Base-by-base conservation (phyloP, 2,329 filamentous ascomycete genomes). In the Sporothrix brasiliensis region DNA sequence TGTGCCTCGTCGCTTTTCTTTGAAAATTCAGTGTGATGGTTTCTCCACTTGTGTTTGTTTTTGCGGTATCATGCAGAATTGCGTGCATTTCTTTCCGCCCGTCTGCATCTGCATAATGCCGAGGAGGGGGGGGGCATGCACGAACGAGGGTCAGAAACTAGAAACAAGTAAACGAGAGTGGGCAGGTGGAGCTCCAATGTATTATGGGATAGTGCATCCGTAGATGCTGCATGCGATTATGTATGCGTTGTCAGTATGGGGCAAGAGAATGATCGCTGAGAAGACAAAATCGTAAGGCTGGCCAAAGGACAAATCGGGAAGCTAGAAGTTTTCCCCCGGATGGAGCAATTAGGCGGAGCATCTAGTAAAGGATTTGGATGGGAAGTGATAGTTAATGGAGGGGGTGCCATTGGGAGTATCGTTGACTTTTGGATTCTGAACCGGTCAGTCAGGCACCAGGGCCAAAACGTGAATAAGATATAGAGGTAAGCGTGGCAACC, bases 241-340 rank as follows among this genome's bases (percentile, higher is more conserved):
- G 60, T 63, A 49, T 63, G 60, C 41, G 60, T 63, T 63, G 60
- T 63, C 60, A 63, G 49, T n/a, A 24, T 24, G 34, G 56, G 56
- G 34, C 34, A 24, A 24, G 50, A 19, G 19, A 24, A 6, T 34
- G 34, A 34, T 34, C 7, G n/a, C 50, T n/a, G 6, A 24, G n/a
- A 52, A 24, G 50, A n/a, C 34, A 9, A 21, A 21, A 24, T 52
- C 24, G 24, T 24, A 24, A 24, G n/a, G 50, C 24, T 21, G 21
- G 2, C 7, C 6, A 49, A 49, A 41, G 13, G 49, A 30, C 21
- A 10, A 24, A 63, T n/a, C 6, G 5, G 41, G 21, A 49, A 50
- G 61, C 61, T 50, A 49, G 60, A 24, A 49, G 49, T 6, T 3
- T 30, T 9, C 41, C 41, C 30, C 60, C 41, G 60, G 60, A 49